Conservation (phyloP, 495 filamentous ascomycete genomes). For the Penicillium angulare region DNA sequence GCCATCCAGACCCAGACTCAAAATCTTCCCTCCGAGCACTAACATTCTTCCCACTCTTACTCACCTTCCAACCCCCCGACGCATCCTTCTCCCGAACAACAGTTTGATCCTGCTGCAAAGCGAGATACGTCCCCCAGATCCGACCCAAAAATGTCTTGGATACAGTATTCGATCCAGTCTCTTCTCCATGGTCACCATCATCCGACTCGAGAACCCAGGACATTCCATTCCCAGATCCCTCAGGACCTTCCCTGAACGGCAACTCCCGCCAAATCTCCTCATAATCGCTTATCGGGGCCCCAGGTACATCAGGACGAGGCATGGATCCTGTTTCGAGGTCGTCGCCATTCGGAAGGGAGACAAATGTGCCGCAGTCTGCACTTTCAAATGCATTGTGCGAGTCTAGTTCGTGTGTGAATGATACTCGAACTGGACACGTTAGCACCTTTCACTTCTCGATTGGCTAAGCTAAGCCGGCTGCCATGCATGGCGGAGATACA, state of each 20-base stretch:
- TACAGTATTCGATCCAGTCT: conserved; percentile 24
- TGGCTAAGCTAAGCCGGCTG: not conserved
- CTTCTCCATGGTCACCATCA: conserved; percentile 9
- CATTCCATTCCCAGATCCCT: conserved; percentile 20
- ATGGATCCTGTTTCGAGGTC: conserved; percentile 41
- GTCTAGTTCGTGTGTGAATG: conserved; percentile 43
- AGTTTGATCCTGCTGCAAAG: conserved; percentile 31
- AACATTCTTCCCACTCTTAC: conserved; percentile 29
- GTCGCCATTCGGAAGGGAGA: conserved; percentile 37
- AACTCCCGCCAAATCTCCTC: conserved; percentile 43
- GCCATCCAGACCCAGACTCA: conserved; percentile 21
- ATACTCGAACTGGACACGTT: conserved; percentile 24
- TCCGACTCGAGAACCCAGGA: conserved; percentile 41
- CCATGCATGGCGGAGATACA: not conserved
- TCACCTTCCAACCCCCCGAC: conserved; percentile 17
- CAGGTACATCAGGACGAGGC: conserved; percentile 38
- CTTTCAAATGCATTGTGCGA: conserved; percentile 37
- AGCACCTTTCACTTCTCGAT: not conserved
- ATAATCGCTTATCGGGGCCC: conserved; percentile 32
- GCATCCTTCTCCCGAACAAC: conserved; percentile 12
- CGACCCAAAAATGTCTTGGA: conserved; percentile 36
- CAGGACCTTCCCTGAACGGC: conserved; percentile 21
- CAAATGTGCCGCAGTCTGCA: conserved; percentile 40
- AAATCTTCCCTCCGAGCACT: conserved; percentile 41
- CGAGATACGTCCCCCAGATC: conserved; percentile 38